Evolutionary conservation across 2,329 filamentous ascomycete species (phyloP), one percentile per base, ranked within the genome.

Genomic region (Diaporthe helianthi): DNA sequence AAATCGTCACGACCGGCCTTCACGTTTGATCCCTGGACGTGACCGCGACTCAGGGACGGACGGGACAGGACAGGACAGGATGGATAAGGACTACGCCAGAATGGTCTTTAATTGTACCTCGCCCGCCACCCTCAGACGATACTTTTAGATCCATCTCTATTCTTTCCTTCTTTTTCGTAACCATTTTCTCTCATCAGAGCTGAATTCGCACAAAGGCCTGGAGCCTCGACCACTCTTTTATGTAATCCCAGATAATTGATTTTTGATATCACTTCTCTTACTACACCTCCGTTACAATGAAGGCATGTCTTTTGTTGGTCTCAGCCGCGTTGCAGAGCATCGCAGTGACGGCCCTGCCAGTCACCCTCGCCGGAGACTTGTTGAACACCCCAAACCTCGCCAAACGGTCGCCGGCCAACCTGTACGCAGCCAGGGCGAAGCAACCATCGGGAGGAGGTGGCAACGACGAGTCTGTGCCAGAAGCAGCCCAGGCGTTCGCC

Each of bases 321-420:
- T 49, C 44, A 29, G 58, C n/a, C 44, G 44, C 29, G 58, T 29
- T 63, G 58, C 58, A 63, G 29, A 24, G 58, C 58, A 33, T 49
- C 44, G 58, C 58, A 49, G 58, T 63, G 58, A 49, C 58, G 58
- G 58, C 58, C 58, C 3, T 49, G 29, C 58, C 58, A 36, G 41
- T 63, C 26, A 46, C 41, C 17, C 41, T 46, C 26, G 38, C 33
- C 22, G 54, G 36, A 36, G 22, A 58, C 6, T 19, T 12, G 36
- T 13, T 26, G 22, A 29, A 12, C 8, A 4, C 9, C 22, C 26
- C 33, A 17, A 22, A 41, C 13, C 6, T 60, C 24, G 54, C 29
- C 12, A 24, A 15, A 38, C 26, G 58, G 7, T 15, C 58, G n/a
- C 44, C 58, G 7, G 29, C 58, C n/a, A 49, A 49, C 41, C 58